These are phyloP conservation scores for Phytopythium cucurbitacearum DNA, from an alignment of 352 stramenopile genomes.

Conservation along the genomic window DNA sequence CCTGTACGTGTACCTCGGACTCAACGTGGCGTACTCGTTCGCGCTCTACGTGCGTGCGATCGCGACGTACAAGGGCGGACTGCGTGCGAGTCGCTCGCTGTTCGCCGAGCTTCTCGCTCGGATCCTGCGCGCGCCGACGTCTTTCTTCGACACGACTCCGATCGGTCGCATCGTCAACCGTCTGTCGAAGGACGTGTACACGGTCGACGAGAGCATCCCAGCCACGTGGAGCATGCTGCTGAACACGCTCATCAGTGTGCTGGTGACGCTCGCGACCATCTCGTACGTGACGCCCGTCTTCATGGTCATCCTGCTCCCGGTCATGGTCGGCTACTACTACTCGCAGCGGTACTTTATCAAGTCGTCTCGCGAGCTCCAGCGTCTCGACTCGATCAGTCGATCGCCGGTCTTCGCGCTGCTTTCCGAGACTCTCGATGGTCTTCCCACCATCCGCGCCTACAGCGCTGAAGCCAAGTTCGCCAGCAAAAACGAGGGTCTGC, in stretches of 20 bases:
- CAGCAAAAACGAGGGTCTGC: conserved; percentile 39
- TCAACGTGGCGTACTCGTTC: conserved; percentile 55
- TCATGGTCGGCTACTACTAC: conserved; percentile 61
- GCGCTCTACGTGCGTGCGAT: conserved; percentile 57
- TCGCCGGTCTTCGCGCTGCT: conserved; percentile 95
- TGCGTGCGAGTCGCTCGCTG: conserved; percentile 52
- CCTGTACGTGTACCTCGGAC: conserved; percentile 73
- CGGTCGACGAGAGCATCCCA: conserved; percentile 68
- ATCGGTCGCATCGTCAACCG: conserved; percentile 74
- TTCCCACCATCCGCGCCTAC: conserved; percentile 92
- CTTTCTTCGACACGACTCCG: conserved; percentile 83
- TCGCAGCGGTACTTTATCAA: conserved; percentile 93
- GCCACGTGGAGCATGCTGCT: conserved; percentile 62
- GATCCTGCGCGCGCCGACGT: conserved; percentile 80
- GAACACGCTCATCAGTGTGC: conserved; percentile 59
- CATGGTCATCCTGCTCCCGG: conserved; percentile 71
- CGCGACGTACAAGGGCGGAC: conserved; percentile 45
- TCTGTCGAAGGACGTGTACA: conserved; percentile 78
- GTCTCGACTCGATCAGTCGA: conserved; percentile 92
- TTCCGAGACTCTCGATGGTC: conserved; percentile 92
- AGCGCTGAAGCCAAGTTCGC: conserved; percentile 45
- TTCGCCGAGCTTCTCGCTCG: conserved; percentile 78
- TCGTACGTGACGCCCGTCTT: conserved; percentile 67
- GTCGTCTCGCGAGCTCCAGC: conserved; percentile 91
- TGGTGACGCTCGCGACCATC: conserved; percentile 63